Evolutionary conservation across 192 early-diverging fungal species (phyloP).

Genomic region (Obelidium mucronatum): DNA sequence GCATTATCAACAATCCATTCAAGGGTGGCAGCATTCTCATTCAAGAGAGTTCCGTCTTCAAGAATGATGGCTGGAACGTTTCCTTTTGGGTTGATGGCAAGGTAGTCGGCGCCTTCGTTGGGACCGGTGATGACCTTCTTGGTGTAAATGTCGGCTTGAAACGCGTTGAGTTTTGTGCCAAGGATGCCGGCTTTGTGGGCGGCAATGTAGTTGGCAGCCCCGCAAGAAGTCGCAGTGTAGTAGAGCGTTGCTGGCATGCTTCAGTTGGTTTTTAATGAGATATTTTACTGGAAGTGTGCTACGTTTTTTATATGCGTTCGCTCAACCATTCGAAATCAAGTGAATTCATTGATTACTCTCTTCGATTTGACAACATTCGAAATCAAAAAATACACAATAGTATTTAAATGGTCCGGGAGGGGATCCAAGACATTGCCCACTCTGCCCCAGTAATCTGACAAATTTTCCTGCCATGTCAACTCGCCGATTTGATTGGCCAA

Average conservation of each 20-base stretch:
- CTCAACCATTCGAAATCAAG: background rate
- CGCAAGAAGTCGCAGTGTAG: slow-evolving; percentile 36
- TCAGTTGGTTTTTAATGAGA: background rate
- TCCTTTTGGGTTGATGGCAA: slow-evolving; percentile 45
- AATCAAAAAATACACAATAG: too few relatives aligned
- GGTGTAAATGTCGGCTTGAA: slow-evolving; percentile 31
- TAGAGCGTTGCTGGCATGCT: slow-evolving; percentile 35
- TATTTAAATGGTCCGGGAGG: too few relatives aligned
- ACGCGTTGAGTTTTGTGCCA: slow-evolving; percentile 30
- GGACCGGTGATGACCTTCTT: slow-evolving; percentile 38
- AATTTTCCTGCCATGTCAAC: too few relatives aligned
- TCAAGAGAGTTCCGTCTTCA: slow-evolving; percentile 40
- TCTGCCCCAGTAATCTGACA: too few relatives aligned
- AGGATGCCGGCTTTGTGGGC: slow-evolving; percentile 43
- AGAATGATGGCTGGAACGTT: slow-evolving; percentile 43
- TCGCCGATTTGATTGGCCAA: too few relatives aligned
- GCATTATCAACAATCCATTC: slow-evolving; percentile 42
- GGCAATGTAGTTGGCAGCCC: slow-evolving; percentile 37
- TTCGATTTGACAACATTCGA: background rate
- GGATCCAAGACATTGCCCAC: too few relatives aligned
- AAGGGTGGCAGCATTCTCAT: slow-evolving; percentile 40
- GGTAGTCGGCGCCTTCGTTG: slow-evolving; percentile 27
- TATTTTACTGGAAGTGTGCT: background rate
- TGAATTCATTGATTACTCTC: background rate
- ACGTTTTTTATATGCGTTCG: background rate